Percentiles rank a stretch among this genome's conserved stretches.
Evolutionary conservation across 2,329 filamentous ascomycete species (phyloP).

Genomic region (Dothideomycetes sp.): DNA sequence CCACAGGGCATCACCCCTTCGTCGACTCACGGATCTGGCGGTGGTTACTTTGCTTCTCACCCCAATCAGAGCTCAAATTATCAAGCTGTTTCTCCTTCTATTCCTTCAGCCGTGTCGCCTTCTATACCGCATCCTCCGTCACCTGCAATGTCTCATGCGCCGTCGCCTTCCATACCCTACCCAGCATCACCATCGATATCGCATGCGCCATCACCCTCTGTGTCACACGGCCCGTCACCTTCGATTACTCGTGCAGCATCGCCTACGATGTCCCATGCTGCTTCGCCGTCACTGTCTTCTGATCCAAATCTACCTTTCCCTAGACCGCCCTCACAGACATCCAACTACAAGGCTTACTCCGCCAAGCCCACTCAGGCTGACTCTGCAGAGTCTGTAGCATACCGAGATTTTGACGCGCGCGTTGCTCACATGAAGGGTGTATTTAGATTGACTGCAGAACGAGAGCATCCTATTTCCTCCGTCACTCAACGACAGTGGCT

Average conservation of each 20-base stretch:
- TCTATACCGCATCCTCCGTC: no score
- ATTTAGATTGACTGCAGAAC: slow-evolving; percentile 68
- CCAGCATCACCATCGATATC: not conserved
- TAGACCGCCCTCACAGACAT: not conserved
- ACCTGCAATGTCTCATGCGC: no score
- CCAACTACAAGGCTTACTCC: not conserved
- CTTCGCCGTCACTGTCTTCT: not conserved
- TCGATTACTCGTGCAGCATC: no score
- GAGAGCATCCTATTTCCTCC: slow-evolving; percentile 52
- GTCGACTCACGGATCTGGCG: no score
- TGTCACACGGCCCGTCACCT: no score
- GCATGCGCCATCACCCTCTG: not conserved
- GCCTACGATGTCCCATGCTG: not conserved
- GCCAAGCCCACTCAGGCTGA: not conserved
- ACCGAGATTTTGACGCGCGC: slow-evolving; percentile 52
- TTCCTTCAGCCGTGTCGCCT: no score
- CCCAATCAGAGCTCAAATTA: no score
- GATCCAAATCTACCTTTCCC: not conserved
- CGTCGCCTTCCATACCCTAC: no score
- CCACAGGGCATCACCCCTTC: no score
- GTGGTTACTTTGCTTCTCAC: no score
- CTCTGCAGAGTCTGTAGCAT: not conserved
- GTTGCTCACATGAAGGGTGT: slow-evolving; percentile 65
- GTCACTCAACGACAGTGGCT: slow-evolving; percentile 50
- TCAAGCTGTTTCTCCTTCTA: no score